These are phyloP conservation scores for Lodderomyces orthopsilosis DNA, from an alignment of 1,139 yeast genomes.

Conservation along the genomic window DNA sequence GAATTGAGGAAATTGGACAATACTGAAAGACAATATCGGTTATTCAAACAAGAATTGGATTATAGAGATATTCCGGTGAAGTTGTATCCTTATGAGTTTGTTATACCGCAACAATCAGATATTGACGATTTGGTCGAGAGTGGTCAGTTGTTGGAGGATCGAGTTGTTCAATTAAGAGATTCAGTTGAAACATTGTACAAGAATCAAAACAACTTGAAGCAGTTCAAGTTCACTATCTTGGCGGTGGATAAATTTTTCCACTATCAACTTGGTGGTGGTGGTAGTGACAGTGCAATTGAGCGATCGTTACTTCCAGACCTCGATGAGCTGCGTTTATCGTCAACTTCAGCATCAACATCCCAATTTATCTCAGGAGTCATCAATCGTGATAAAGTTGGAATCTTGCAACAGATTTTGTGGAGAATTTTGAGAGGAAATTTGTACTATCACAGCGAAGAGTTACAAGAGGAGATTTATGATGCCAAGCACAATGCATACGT, in stretches of 20 bases:
- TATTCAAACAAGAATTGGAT: slow-evolving; percentile 48
- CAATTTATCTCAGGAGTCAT: slow-evolving; percentile 81
- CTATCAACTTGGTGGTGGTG: slow-evolving; percentile 23
- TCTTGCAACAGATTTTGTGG: slow-evolving; percentile 89
- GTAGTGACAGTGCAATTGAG: slow-evolving; percentile 17
- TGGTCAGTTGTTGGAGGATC: slow-evolving; percentile 51
- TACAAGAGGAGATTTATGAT: slow-evolving; percentile 48
- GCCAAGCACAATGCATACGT: slow-evolving; percentile 30
- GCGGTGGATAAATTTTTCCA: slow-evolving; percentile 67
- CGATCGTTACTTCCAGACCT: slow-evolving; percentile 22
- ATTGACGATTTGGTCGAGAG: slow-evolving; percentile 74
- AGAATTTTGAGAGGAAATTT: slow-evolving; percentile 88
- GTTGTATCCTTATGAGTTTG: slow-evolving; percentile 45
- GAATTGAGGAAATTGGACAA: slow-evolving; percentile 69
- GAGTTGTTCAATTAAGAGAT: slow-evolving; percentile 40
- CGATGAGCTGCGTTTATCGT: slow-evolving; percentile 12
- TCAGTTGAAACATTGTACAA: slow-evolving; percentile 34
- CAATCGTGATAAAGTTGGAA: slow-evolving; percentile 62
- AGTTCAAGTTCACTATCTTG: slow-evolving; percentile 42
- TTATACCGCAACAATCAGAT: slow-evolving; percentile 52
- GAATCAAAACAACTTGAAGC: slow-evolving; percentile 37
- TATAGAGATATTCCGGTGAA: slow-evolving; percentile 44
- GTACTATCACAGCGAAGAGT: slow-evolving; percentile 67
- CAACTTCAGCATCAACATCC: slow-evolving; percentile 17
- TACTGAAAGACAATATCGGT: slow-evolving; percentile 61